These are phyloP conservation scores for Nitzschia inconspicua DNA, from an alignment of 108 stramenopile genomes.

Conservation along the genomic window DNA sequence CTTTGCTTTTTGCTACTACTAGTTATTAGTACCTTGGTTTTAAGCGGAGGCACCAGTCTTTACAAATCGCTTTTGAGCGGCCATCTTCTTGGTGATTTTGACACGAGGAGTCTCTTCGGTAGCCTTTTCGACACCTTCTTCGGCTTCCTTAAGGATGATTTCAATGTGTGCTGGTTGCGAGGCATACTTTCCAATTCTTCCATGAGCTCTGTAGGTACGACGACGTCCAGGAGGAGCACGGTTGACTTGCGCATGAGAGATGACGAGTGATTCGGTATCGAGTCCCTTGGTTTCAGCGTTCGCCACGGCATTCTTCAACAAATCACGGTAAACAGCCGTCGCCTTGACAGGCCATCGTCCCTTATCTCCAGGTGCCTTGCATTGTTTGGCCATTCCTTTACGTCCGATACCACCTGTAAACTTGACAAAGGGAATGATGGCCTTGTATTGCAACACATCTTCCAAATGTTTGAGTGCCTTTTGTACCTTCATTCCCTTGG, in stretches of 20 bases:
- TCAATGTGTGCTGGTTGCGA: slow-evolving; percentile 98
- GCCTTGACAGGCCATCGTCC: slow-evolving; percentile 99
- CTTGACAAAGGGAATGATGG: slow-evolving; percentile 94
- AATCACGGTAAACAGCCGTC: slow-evolving; percentile 90
- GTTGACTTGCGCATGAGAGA: slow-evolving; percentile 95
- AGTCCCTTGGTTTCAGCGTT: slow-evolving; percentile 97
- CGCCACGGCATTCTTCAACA: slow-evolving; percentile 94
- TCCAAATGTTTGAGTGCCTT: slow-evolving; percentile 90
- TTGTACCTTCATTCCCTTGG: slow-evolving; percentile 91
- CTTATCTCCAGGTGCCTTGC: slow-evolving; percentile 91
- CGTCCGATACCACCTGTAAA: slow-evolving; percentile 98
- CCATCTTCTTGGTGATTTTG: slow-evolving; percentile 81
- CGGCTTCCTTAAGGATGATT: slow-evolving; percentile 88
- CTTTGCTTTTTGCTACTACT: no score
- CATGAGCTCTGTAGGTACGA: slow-evolving; percentile 99
- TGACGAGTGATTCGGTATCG: slow-evolving; percentile 81
- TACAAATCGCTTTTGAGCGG: slow-evolving; percentile 79
- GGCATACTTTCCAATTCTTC: slow-evolving; percentile 99
- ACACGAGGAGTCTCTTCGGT: slow-evolving; percentile 58
- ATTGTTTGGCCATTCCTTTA: slow-evolving; percentile 91
- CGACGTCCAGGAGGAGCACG: slow-evolving; percentile 95
- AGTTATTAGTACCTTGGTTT: no score
- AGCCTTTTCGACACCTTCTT: slow-evolving; percentile 76
- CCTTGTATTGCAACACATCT: slow-evolving; percentile 93
- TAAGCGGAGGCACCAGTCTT: slow-evolving; percentile 79